Base-by-base conservation (phyloP, 495 filamentous ascomycete genomes). In the Neurospora sp. region DNA sequence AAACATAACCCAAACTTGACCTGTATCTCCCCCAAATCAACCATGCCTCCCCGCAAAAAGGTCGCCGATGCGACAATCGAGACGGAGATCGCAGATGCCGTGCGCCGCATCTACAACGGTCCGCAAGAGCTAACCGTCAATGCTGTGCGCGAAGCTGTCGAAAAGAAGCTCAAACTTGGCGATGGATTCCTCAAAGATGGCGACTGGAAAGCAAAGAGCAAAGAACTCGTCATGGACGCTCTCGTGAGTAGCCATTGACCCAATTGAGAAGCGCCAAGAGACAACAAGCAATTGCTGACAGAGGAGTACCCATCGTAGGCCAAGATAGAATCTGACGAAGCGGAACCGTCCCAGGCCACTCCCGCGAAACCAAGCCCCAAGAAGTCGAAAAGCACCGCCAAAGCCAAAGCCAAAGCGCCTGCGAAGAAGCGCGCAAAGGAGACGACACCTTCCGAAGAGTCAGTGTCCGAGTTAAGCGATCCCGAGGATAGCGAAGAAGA, bases 151-250 rank as follows among this genome's bases (percentile, higher is more conserved):
- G 83, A 88, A 41, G 84, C 84, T 2, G 90, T 88, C 3, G 93
- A 95, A 76, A 81, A 89, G 75, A 79, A 90, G 59, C 80, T 94
- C 8, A 84, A 81, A 37, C 86, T 99, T 1, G 85, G 87, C 3
- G 82, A 87, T 5, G 92, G 88, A 0, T 97, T 92, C 76, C 89
- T 97, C 77, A 92, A 90, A 75, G 80, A 87, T 53, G 79, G 75
- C 4, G 79, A 85, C 20, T 98, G 95, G 96, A 96, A 96, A 76
- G 79, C 83, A n/a, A 87, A 86, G 75, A 96, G 93, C 81, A 93
- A 96, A 72, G 76, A 85, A 20, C 78, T 96, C 39, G 93, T 98
- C 71, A 85, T 87, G 72, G 84, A 87, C 18, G 88, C 89, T 80
- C 87, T 92, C 71, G 94, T 97, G 85, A 77, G 89, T 84, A 68